Evolutionary conservation across 768 basidiomycete species (phyloP), one percentile per base, ranked within the genome.

Genomic region (Cantharellus anzutake): DNA sequence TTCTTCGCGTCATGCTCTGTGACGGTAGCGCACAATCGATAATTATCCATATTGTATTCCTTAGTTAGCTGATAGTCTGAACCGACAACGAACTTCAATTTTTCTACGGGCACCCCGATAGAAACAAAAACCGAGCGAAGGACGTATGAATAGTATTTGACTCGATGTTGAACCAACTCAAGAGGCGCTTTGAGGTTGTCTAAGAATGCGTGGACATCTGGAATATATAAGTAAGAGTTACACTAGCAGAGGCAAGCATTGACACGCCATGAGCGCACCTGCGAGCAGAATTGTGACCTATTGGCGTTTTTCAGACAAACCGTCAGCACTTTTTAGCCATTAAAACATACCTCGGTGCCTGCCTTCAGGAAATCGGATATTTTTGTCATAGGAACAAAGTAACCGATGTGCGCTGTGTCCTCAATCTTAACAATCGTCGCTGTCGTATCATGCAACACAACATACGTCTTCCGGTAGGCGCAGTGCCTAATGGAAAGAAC

Each of bases 1-100:
- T 96, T 96, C 70, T 94, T 94, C 35, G 94, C 91, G 65, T 98
- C 96, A 70, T 94, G 92, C 65, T 97, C 90, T 1, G 89, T 81
- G 20, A 94, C 91, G 61, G 81, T 83, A n/a, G 93, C 81, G 66
- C 84, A 87, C 56, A 98, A 79, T 65, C 79, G 79, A 80, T 91
- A 98, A 67, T 93, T 87, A 73, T 98, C 96, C 67, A 97, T 76
- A 65, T 83, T 96, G 77, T 94, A 99, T 64, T 94, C 91, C 42
- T 75, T 77, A 0, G 83, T 81, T 61, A 98, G 80, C 68, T 99
- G 93, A 80, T 93, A 93, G 63, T 84, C 83, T 1, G 91, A 90
- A 7, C 96, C 96, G 66, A 83, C 78, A 3, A 96, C 83, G 68
- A 98, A 92, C 56, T 72, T 77, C 48, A 98, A 75, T 65, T 82